phyloP scores from a whole-genome alignment of 2,329 filamentous ascomycete genomes.

The Leptographium procerum region DNA sequence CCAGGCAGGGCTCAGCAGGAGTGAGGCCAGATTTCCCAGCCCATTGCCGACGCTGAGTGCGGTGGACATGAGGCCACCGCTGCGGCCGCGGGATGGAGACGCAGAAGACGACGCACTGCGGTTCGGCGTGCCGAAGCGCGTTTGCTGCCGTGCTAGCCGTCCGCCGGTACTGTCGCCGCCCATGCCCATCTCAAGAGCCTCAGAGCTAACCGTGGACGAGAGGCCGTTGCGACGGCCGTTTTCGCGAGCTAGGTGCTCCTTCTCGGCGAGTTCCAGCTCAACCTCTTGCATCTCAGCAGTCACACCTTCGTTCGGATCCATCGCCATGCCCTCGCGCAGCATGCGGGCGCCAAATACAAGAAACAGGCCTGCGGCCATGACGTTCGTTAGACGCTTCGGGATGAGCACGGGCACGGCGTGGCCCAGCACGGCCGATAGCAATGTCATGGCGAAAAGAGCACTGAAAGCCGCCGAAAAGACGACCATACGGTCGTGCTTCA shows the following conservation, averaged over 20 bases:
- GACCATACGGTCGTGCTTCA: slow-evolving; percentile 88
- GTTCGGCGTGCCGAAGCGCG: slow-evolving; percentile 67
- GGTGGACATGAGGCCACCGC: slow-evolving; percentile 41
- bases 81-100: slow-evolving; percentile 52
- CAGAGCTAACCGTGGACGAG: slow-evolving; percentile 36
- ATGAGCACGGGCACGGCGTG: slow-evolving; percentile 86
- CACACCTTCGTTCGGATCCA: slow-evolving; percentile 83
- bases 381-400: slow-evolving; percentile 80
- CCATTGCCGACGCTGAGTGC: slow-evolving; percentile 42
- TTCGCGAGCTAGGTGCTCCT: slow-evolving; percentile 66
- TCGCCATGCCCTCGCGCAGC: slow-evolving; percentile 74
- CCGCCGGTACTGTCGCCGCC: slow-evolving; percentile 23
- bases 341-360: slow-evolving; percentile 79
- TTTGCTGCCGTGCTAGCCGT: slow-evolving; percentile 61
- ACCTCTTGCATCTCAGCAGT: slow-evolving; percentile 98
- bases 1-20: slow-evolving; percentile 91
- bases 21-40: slow-evolving; percentile 72
- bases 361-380: slow-evolving; percentile 76
- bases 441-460: slow-evolving; percentile 86
- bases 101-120: slow-evolving; percentile 71
- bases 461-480: slow-evolving; percentile 94
- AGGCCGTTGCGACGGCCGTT: slow-evolving; percentile 47
- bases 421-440: slow-evolving; percentile 83
- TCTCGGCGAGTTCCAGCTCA: slow-evolving; percentile 84
- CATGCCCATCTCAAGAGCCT: slow-evolving; percentile 70